Evolutionary conservation across 73 alveolate species (phyloP).

Genomic region (Paramecium sexaurelia): DNA sequence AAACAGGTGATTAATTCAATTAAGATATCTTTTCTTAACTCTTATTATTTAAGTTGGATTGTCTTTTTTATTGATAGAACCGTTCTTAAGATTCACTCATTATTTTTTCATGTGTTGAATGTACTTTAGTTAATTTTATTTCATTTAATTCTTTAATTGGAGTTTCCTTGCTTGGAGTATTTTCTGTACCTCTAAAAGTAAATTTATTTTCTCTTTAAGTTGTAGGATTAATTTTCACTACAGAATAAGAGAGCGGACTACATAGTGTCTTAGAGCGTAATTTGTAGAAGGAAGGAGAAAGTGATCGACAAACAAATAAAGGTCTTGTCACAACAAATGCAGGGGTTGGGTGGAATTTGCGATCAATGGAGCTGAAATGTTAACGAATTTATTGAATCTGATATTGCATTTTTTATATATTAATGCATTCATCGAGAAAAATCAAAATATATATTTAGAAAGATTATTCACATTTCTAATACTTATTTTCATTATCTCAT

Average conservation of each 20-base stretch:
- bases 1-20: neutral
- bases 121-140: neutral
- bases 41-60: neutral
- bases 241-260: neutral
- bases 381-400: constrained; percentile 50
- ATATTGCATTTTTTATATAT: constrained; percentile 1
- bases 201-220: neutral
- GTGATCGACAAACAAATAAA: neutral
- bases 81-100: neutral
- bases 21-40: neutral
- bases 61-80: neutral
- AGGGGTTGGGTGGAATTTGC: constrained; percentile 3
- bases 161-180: neutral
- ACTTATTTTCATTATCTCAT: no score
- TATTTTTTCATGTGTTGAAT: neutral
- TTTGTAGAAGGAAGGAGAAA: constrained; percentile 15
- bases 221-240: neutral
- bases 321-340: neutral
- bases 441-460: no score
- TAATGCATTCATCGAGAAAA: neutral
- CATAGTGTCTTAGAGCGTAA: neutral
- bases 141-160: neutral
- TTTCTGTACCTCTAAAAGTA: neutral
- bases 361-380: constrained; percentile 23
- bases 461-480: no score